Base-by-base conservation (phyloP, 2,329 filamentous ascomycete species). In the Pseudocercospora fijiensis region DNA sequence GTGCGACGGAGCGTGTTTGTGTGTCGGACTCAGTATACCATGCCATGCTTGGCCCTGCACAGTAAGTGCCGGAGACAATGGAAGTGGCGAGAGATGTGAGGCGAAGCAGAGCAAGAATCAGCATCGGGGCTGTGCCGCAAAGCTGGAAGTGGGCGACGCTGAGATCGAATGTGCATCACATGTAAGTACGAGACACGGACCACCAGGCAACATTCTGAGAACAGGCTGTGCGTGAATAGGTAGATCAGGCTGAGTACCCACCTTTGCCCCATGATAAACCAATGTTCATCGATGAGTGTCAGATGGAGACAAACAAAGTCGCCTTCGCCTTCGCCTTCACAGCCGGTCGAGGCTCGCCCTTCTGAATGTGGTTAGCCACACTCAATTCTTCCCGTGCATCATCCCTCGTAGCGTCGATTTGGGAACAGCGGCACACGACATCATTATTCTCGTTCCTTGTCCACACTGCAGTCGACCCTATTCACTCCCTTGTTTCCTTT, bases 101-200 rank as follows among this genome's bases (percentile, higher is more conserved):
- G 49, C 49, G 49, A 52, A 52, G 49, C 24, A 22, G 27, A 52
- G 49, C 24, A 22, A 26, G 49, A 28, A 27, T 27, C 26, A 49
- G 24, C 49, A 28, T 30, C 16, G 47, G 13, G 47, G 47, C 47
- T 51, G 47, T 51, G 47, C 47, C 47, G 47, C 4, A 26, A 51
- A 16, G 22, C 22, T 51, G 22, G 22, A 33, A 13, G 30, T 33
- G 2, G 22, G 18, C 18, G 8, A 26, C 47, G 47, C 20, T 22
- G n/a, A 45, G n/a, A 26, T 51, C 47, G 47, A 51, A 51, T 51
- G 22, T 24, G 24, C 49, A 53, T 52, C 49, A 53, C n/a, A n/a
- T n/a, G n/a, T n/a, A n/a, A n/a, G n/a, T 18, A 53, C 22, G 49
- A 52, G 6, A 53, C 22, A 16, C 49, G 22, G 49, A 28, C 24